phyloP scores from a whole-genome alignment of 768 basidiomycete species.

The Tephrocybe sp. region DNA sequence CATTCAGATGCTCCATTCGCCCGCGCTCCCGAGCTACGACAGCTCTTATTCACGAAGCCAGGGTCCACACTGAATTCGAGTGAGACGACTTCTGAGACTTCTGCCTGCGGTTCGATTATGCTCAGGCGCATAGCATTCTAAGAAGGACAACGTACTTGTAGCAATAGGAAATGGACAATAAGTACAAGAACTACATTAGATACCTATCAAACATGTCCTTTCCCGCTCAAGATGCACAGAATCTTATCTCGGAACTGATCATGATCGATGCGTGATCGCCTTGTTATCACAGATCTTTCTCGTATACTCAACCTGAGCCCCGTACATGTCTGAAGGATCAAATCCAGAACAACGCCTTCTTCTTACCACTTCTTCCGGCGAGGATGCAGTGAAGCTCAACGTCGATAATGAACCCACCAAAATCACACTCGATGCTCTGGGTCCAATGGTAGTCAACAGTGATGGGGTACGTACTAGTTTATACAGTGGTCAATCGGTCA shows the following conservation, averaged over 20 bases:
- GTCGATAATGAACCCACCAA: slow-evolving; percentile 21
- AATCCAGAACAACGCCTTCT: background rate
- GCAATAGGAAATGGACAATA: background rate
- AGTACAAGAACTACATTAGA: background rate
- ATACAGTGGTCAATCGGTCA: background rate
- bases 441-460: slow-evolving; percentile 68
- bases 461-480: slow-evolving; percentile 50
- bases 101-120: background rate
- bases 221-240: too few relatives aligned
- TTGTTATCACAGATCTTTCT: background rate
- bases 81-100: background rate
- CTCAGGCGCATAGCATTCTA: background rate
- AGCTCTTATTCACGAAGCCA: slow-evolving; percentile 29
- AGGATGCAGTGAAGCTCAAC: slow-evolving; percentile 8
- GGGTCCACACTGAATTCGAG: slow-evolving; percentile 17
- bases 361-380: background rate
- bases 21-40: slow-evolving; percentile 38
- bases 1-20: slow-evolving; percentile 45
- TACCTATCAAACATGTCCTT: too few relatives aligned
- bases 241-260: too few relatives aligned
- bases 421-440: slow-evolving; percentile 57
- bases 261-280: background rate
- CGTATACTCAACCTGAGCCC: background rate
- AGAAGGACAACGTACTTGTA: background rate
- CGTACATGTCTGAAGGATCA: slow-evolving; percentile 10